Conservation (phyloP, 306 rosid species). For the Cicer arietinum region DNA sequence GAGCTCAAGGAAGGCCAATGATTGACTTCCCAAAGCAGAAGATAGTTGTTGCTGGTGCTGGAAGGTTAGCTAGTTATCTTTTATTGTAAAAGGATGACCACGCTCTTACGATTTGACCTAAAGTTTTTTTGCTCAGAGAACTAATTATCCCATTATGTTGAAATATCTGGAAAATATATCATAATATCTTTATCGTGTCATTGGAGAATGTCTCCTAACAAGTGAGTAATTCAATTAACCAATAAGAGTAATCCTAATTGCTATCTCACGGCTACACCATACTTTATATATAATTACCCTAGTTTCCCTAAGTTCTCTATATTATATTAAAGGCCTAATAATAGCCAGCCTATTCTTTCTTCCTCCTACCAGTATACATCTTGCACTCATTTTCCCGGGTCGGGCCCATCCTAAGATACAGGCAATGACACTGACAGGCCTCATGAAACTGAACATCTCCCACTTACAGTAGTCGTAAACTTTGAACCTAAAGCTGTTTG, state of each 20-base stretch:
- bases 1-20: constrained; percentile 99
- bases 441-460: no score
- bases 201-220: constrained; percentile 7
- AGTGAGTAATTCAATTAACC: constrained; percentile 14
- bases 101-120: constrained; percentile 20
- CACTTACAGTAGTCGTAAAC: no score
- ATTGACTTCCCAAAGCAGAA: constrained; percentile 96
- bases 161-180: background rate
- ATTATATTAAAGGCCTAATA: background rate
- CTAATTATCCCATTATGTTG: constrained; percentile 2
- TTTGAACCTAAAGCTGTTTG: no score
- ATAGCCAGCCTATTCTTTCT: background rate
- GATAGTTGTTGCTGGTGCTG: constrained; percentile 99
- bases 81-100: constrained; percentile 12
- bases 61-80: constrained; percentile 70
- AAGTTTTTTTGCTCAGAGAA: background rate
- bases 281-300: background rate
- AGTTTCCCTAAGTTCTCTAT: background rate
- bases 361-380: background rate
- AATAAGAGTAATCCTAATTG: background rate
- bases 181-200: background rate
- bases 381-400: background rate
- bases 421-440: no score
- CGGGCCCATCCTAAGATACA: background rate
- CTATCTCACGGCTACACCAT: background rate